A percentile compares a stretch with the other conserved stretches of the same genome.
Evolutionary conservation across 2,329 filamentous ascomycete genomes (phyloP).

Genomic region (Talaromyces atroroseus): DNA sequence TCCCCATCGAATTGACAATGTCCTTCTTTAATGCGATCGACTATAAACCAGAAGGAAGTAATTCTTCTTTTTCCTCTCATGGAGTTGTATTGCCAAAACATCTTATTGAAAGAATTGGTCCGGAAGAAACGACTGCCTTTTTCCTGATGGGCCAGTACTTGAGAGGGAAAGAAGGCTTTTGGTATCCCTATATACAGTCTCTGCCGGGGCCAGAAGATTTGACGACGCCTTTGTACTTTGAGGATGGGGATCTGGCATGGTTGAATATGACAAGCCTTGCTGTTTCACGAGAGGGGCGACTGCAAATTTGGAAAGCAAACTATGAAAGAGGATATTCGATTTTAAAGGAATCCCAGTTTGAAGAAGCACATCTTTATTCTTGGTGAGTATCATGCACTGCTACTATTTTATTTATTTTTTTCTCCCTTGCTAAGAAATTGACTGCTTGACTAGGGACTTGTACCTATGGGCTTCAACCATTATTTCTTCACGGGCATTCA

Average conservation of each 20-base stretch:
- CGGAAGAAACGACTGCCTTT: conserved; percentile 61
- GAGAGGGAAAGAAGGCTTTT: conserved; percentile 53
- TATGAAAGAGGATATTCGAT: conserved; percentile 29
- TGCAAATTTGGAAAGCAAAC: conserved; percentile 31
- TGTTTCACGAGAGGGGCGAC: conserved; percentile 28
- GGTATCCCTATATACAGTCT: conserved; percentile 62
- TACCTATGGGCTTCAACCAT: conserved; percentile 44
- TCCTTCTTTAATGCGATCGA: conserved; percentile 34
- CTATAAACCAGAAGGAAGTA: conserved; percentile 13
- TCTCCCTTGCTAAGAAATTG: background rate
- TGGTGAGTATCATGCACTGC: conserved; percentile 28
- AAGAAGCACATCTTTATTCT: conserved; percentile 29
- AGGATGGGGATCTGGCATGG: conserved; percentile 51
- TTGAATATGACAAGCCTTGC: conserved; percentile 34
- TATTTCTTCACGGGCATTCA: conserved; percentile 41
- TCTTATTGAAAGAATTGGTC: conserved; percentile 49
- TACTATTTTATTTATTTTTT: background rate
- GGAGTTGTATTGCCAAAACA: conserved; percentile 41
- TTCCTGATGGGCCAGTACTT: conserved; percentile 66
- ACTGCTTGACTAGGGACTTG: conserved; percentile 31
- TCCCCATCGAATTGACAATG: conserved; percentile 30
- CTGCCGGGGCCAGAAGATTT: conserved; percentile 60
- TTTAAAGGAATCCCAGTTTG: conserved; percentile 28
- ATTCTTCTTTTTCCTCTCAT: conserved; percentile 24
- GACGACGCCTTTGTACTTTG: conserved; percentile 60